These are phyloP conservation scores for Eucalyptus virginea DNA, from an alignment of 345 rosid genomes.

Conservation along the genomic window DNA sequence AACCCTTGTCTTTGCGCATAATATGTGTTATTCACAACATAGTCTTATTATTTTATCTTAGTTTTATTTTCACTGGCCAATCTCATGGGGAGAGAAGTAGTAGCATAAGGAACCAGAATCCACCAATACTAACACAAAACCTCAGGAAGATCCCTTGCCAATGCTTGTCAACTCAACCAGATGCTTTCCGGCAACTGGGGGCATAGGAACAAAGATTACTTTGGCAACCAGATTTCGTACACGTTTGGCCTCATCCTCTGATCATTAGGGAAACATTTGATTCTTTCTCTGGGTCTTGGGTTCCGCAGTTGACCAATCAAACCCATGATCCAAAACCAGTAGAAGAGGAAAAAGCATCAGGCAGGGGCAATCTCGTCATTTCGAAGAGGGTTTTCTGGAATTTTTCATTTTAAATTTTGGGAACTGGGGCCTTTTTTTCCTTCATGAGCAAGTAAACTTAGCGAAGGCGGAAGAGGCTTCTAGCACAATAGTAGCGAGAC, in stretches of 20 bases:
- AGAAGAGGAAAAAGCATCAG: neutral
- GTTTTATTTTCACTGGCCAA: neutral
- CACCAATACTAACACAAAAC: neutral
- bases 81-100: neutral
- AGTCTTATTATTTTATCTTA: neutral
- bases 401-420: neutral
- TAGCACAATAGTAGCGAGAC: neutral
- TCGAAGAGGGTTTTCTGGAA: neutral
- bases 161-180: neutral
- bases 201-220: neutral
- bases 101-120: neutral
- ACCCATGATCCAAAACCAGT: neutral
- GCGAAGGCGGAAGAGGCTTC: neutral
- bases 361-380: neutral
- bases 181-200: neutral
- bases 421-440: neutral
- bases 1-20: neutral
- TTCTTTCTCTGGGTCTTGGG: neutral
- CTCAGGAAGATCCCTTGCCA: neutral
- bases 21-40: neutral
- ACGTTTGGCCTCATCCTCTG: neutral
- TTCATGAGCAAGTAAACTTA: neutral
- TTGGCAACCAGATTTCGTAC: neutral
- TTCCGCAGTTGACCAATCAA: neutral
- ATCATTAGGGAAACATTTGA: neutral